phyloP scores from a whole-genome alignment of 768 basidiomycete species.

The Daedaleopsis sinensis region DNA sequence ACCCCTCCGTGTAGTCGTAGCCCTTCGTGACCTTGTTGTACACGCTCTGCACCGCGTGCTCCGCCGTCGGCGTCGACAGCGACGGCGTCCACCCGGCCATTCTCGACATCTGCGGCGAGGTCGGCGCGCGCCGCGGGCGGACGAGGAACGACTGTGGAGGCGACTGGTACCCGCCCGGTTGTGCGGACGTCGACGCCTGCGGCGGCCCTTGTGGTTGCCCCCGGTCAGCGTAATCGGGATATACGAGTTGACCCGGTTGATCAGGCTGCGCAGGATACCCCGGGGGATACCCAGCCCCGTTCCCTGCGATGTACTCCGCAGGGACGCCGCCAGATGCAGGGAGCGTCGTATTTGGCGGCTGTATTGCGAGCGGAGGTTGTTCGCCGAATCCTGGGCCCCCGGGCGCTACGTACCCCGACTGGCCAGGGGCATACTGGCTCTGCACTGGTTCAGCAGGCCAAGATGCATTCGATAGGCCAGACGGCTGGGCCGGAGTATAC shows the following conservation, averaged over 20 bases:
- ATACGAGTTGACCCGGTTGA: slow-evolving; percentile 9
- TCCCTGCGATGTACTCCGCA: slow-evolving; percentile 15
- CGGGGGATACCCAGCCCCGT: slow-evolving; percentile 1
- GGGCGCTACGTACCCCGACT: slow-evolving; percentile 23
- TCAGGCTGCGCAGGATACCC: slow-evolving; percentile 6
- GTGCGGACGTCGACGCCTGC: slow-evolving; percentile 5
- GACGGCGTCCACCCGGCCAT: slow-evolving; percentile 19
- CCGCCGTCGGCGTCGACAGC: slow-evolving; percentile 11
- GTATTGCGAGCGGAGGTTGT: slow-evolving; percentile 33
- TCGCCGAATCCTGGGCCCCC: slow-evolving; percentile 23
- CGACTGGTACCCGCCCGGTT: slow-evolving; percentile 1
- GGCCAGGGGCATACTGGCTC: slow-evolving; percentile 12
- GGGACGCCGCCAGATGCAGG: slow-evolving; percentile 29
- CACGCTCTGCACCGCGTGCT: slow-evolving; percentile 41
- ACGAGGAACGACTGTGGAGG: slow-evolving; percentile 15
- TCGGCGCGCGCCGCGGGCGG: slow-evolving; percentile 14
- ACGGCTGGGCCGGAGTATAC: slow-evolving; percentile 20
- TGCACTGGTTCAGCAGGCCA: slow-evolving; percentile 40
- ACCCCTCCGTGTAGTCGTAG: slow-evolving; percentile 95
- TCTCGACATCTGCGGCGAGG: slow-evolving; percentile 17
- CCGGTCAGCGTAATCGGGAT: slow-evolving; percentile 17
- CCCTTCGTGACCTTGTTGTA: slow-evolving; percentile 70
- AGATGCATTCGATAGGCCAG: slow-evolving; percentile 34
- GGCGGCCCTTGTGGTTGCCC: slow-evolving; percentile 9
- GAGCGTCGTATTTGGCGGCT: slow-evolving; percentile 35